phyloP scores from a whole-genome alignment of 306 rosid species.

The Prunus dulcis region DNA sequence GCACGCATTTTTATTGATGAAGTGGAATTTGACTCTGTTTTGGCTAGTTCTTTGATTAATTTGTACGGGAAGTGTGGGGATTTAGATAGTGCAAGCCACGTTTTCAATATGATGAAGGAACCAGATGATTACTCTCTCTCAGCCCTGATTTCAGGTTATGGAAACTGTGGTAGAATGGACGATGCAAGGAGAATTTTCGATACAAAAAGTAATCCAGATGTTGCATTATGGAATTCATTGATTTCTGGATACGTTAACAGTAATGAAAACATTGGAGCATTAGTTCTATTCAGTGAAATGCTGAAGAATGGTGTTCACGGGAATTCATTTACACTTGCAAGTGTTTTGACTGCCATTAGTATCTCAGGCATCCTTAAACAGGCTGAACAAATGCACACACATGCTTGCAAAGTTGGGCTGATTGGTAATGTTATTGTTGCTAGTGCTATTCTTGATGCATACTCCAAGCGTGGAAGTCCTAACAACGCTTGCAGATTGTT shows the following conservation, averaged over 20 bases:
- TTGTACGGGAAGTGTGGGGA: slow-evolving; percentile 75
- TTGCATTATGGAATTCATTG: slow-evolving; percentile 65
- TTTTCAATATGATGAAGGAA: slow-evolving; percentile 46
- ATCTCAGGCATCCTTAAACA: slow-evolving; percentile 37
- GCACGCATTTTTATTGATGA: slow-evolving; percentile 53
- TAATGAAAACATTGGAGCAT: slow-evolving; percentile 53
- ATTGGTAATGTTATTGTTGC: slow-evolving; percentile 48
- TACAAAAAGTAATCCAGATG: slow-evolving; percentile 37
- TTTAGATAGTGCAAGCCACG: slow-evolving; percentile 51
- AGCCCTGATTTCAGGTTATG: slow-evolving; percentile 66
- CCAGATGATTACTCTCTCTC: slow-evolving; percentile 76
- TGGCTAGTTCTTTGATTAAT: slow-evolving; percentile 58
- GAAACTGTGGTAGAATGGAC: slow-evolving; percentile 53
- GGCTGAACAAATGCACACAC: slow-evolving; percentile 54
- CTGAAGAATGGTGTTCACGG: slow-evolving; percentile 43
- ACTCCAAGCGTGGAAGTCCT: slow-evolving; percentile 58
- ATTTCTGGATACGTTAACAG: slow-evolving; percentile 63
- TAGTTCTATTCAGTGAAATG: slow-evolving; percentile 55
- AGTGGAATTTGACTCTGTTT: slow-evolving; percentile 51
- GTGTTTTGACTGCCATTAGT: slow-evolving; percentile 54
- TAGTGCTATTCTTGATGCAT: slow-evolving; percentile 71
- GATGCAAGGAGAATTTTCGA: slow-evolving; percentile 71
- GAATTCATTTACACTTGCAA: slow-evolving; percentile 52
- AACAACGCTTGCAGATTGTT: slow-evolving; percentile 69
- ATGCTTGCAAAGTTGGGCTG: slow-evolving; percentile 54